Percentiles rank a stretch among this genome's conserved stretches.
These are phyloP conservation scores for Rhizopus delemar DNA, from an alignment of 371 early-diverging fungal species.

Conservation along the genomic window DNA sequence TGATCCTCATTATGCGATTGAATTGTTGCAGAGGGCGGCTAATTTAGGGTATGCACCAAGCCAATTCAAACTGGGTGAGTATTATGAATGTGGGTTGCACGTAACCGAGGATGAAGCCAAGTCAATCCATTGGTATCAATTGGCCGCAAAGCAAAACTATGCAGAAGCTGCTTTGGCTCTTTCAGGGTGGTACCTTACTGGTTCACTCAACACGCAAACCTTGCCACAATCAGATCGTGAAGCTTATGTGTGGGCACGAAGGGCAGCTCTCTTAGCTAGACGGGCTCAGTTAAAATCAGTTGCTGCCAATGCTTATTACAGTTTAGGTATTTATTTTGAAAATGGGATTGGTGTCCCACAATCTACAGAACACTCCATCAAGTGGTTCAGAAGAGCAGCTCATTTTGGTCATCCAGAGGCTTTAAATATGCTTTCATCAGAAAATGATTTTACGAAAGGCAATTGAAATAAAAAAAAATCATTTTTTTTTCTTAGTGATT, in stretches of 20 bases:
- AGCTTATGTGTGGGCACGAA: constrained; percentile 75
- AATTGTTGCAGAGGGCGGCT: constrained; percentile 86
- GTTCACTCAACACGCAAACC: constrained; percentile 59
- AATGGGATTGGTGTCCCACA: constrained; percentile 65
- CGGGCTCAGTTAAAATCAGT: constrained; percentile 55
- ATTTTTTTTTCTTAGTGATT: neutral
- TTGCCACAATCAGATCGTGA: constrained; percentile 73
- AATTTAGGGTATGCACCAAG: constrained; percentile 88
- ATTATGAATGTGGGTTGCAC: constrained; percentile 89
- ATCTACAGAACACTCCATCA: constrained; percentile 18
- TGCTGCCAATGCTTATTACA: constrained; percentile 78
- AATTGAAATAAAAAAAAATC: neutral
- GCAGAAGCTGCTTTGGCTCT: constrained; percentile 81
- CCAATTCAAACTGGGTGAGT: constrained; percentile 87
- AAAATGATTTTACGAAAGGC: neutral
- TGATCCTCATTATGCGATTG: constrained; percentile 83
- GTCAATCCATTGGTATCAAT: constrained; percentile 94
- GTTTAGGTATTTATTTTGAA: constrained; percentile 79
- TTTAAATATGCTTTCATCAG: constrained; percentile 9
- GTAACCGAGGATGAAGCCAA: constrained; percentile 77
- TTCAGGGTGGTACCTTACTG: constrained; percentile 88
- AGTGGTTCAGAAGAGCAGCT: constrained; percentile 29
- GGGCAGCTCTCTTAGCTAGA: constrained; percentile 50
- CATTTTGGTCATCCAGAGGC: constrained; percentile 23
- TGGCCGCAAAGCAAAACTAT: constrained; percentile 80